Percentiles rank a stretch among this genome's conserved stretches.
Conservation (phyloP, 345 rosid genomes). For the Arabidopsis thaliana region TAIR10.1 NC_003070.9:9421501-9422000, state of each 20-base stretch:
- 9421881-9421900: conserved; percentile 61
- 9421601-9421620: conserved; percentile 50
- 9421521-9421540: conserved; percentile 38
- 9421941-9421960: conserved; percentile 73
- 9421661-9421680: conserved; percentile 44
- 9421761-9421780: conserved; percentile 55
- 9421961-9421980: conserved; percentile 88
- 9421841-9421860: conserved; percentile 44
- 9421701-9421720: conserved; percentile 50
- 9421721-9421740: conserved; percentile 52
- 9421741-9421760: conserved; percentile 48
- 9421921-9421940: conserved; percentile 57
- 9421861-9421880: conserved; percentile 34
- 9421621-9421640: conserved; percentile 63
- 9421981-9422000: conserved; percentile 80
- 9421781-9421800: conserved; percentile 67
- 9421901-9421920: conserved; percentile 59
- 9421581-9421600: conserved; percentile 26
- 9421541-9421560: conserved; percentile 46
- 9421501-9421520: conserved; percentile 55
- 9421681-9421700: conserved; percentile 24
- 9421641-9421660: conserved; percentile 47
- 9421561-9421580: conserved; percentile 47
- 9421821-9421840: conserved; percentile 63
- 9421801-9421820: conserved; percentile 73